These are phyloP conservation scores for Phytophthora melonis DNA, from an alignment of 352 stramenopile genomes.

Conservation along the genomic window DNA sequence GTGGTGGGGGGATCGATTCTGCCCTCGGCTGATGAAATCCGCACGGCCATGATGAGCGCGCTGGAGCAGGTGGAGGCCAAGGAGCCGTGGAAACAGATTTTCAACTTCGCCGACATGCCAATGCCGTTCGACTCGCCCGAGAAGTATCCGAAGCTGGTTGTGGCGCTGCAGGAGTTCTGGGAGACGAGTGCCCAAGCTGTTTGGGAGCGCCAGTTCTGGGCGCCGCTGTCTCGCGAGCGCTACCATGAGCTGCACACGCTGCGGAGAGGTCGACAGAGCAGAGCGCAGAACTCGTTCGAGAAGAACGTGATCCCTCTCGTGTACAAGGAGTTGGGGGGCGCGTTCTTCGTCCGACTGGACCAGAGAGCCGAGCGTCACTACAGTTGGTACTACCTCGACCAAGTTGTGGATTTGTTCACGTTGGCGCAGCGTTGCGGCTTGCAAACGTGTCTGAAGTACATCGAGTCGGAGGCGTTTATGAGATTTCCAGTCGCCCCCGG, in stretches of 20 bases:
- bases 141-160: constrained; percentile 10
- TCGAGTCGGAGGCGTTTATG: constrained; percentile 24
- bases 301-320: constrained; percentile 22
- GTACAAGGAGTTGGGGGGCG: constrained; percentile 20
- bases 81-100: constrained; percentile 21
- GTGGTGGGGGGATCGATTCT: not conserved
- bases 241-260: constrained; percentile 1
- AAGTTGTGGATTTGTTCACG: constrained; percentile 8
- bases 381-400: constrained; percentile 37
- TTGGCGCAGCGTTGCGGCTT: constrained; percentile 12
- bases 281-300: constrained; percentile 20
- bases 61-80: constrained; percentile 17
- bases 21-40: not conserved
- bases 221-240: constrained; percentile 16
- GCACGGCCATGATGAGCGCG: constrained; percentile 5
- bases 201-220: constrained; percentile 43
- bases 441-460: constrained; percentile 26
- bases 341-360: constrained; percentile 38
- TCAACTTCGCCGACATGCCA: constrained; percentile 9
- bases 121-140: constrained; percentile 17
- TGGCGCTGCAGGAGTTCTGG: constrained; percentile 27
- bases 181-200: constrained; percentile 28
- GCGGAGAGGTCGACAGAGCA: constrained; percentile 28
- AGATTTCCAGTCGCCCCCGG: constrained; percentile 22
- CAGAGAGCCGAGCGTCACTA: constrained; percentile 4